Conservation (phyloP, 495 filamentous ascomycete species). For the Xylaria sp. region DNA sequence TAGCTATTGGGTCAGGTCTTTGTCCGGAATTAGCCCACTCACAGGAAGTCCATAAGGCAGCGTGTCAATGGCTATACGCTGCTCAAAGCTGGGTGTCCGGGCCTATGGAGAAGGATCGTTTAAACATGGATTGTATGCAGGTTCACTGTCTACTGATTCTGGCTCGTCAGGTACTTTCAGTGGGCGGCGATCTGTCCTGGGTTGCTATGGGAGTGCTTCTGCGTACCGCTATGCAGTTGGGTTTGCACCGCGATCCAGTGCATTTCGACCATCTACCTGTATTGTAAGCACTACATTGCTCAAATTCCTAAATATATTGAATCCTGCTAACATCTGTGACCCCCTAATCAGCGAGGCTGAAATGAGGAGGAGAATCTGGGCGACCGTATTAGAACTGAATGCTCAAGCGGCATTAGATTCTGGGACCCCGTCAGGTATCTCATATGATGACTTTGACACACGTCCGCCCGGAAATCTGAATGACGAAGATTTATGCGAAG, state of each 20-base stretch:
- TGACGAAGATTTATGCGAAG: slow-evolving; percentile 38
- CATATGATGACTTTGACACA: slow-evolving; percentile 54
- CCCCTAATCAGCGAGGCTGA: slow-evolving; percentile 43
- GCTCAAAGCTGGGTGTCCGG: slow-evolving; percentile 61
- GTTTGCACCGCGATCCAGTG: slow-evolving; percentile 37
- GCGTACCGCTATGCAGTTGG: slow-evolving; percentile 35
- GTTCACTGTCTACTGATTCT: slow-evolving; percentile 56
- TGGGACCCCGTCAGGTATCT: slow-evolving; percentile 60
- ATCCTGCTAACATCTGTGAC: not conserved
- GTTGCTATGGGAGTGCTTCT: slow-evolving; percentile 28
- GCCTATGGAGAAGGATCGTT: slow-evolving; percentile 52
- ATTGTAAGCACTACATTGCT: slow-evolving; percentile 21
- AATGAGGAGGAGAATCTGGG: slow-evolving; percentile 68
- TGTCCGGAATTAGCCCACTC: slow-evolving; percentile 47
- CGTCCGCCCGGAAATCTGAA: slow-evolving; percentile 55
- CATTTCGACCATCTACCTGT: slow-evolving; percentile 41
- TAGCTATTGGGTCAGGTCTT: slow-evolving; percentile 56
- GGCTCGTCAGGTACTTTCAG: slow-evolving; percentile 53
- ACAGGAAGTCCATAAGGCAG: slow-evolving; percentile 47
- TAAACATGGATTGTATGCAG: slow-evolving; percentile 54
- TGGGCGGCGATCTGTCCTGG: slow-evolving; percentile 53
- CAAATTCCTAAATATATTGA: no score
- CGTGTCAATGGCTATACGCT: slow-evolving; percentile 61
- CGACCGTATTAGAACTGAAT: slow-evolving; percentile 49
- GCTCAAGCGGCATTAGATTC: slow-evolving; percentile 60